Percentiles rank a stretch among this genome's conserved stretches.
These are phyloP conservation scores for Aspergillus sp. DNA, from an alignment of 2,329 filamentous ascomycete species.

Conservation along the genomic window DNA sequence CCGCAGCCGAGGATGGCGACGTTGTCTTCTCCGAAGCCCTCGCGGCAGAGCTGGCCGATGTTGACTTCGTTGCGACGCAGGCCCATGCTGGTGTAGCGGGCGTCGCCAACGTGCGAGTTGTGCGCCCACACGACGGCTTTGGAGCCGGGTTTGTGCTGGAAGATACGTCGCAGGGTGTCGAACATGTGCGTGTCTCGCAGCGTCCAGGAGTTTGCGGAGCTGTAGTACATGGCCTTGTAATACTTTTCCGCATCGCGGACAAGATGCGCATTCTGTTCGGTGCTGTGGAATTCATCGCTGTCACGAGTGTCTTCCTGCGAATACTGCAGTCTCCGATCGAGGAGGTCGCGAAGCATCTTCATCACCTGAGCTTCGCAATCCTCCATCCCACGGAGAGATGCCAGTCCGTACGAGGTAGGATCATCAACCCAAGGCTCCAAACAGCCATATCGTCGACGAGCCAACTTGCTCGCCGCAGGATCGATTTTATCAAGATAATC, in stretches of 20 bases:
- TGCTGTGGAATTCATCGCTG: conserved; percentile 46
- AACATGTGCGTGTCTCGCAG: conserved; percentile 52
- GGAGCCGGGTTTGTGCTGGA: conserved; percentile 34
- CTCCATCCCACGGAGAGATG: conserved; percentile 34
- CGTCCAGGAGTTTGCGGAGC: conserved; percentile 47
- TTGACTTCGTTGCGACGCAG: conserved; percentile 42
- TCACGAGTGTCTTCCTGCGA: conserved; percentile 22
- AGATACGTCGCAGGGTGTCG: conserved; percentile 41
- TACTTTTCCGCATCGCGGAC: conserved; percentile 48
- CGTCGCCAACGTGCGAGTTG: conserved; percentile 52
- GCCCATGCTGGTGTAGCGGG: conserved; percentile 49
- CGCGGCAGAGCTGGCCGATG: conserved; percentile 50
- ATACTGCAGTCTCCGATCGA: conserved; percentile 41
- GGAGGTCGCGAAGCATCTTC: conserved; percentile 41
- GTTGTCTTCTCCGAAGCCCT: conserved; percentile 36
- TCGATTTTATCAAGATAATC: conserved; percentile 47
- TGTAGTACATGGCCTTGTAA: conserved; percentile 51
- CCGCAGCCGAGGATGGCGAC: conserved; percentile 45
- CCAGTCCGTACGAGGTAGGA: conserved; percentile 46
- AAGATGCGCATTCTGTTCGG: conserved; percentile 48
- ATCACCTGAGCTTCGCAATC: conserved; percentile 46
- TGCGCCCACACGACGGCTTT: conserved; percentile 53
- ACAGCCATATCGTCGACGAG: conserved; percentile 42
- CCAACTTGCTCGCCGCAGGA: conserved; percentile 38
- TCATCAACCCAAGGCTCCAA: conserved; percentile 47